Evolutionary conservation across 768 basidiomycete genomes (phyloP), one percentile per base, ranked within the genome.

Genomic region (Sistotremastrum suecicum): DNA sequence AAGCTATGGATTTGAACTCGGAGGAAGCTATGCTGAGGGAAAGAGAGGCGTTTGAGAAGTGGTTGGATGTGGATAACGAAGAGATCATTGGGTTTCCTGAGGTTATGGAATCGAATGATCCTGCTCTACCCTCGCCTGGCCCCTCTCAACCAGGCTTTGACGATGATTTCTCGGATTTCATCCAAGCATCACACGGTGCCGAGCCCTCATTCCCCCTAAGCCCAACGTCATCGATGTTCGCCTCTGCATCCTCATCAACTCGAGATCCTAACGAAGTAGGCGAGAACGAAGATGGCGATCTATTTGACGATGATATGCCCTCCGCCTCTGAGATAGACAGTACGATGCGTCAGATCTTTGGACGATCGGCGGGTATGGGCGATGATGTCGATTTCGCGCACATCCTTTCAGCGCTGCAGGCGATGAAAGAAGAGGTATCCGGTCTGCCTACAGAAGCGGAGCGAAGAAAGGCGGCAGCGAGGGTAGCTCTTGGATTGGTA

Each of bases 91-190:
- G 38, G 35, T 7, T 34, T 39, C 34, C 41, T 51, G 36, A 7
- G 4, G 12, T 7, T 9, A 11, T 30, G 29, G 10, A 41, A 7
- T 34, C 34, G 36, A 42, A 30, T 29, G 34, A 45, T 47, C 44
- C 41, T 34, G 35, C 39, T 34, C 34, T 34, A 11, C 20, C 31
- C 4, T 12, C 39, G 7, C 35, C 11, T 29, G 20, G 37, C n/a
- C 37, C 36, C 8, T 36, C 46, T 7, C 30, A 28, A 20, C 12
- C 42, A 12, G 67, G 70, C 10, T 76, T 89, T 52, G 86, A 88
- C 45, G 86, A 89, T 54, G 82, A 90, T 58, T 90, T 90, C 55
- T 70, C 77, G 2, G 77, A 74, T 31, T 84, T 84, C 50, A 71
- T 85, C 11, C 78, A 80, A 33, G 80, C 80, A n/a, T 73, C 64